Base-by-base conservation (phyloP, 2,329 filamentous ascomycete species). In the Sclerotinia sclerotiorum region DNA sequence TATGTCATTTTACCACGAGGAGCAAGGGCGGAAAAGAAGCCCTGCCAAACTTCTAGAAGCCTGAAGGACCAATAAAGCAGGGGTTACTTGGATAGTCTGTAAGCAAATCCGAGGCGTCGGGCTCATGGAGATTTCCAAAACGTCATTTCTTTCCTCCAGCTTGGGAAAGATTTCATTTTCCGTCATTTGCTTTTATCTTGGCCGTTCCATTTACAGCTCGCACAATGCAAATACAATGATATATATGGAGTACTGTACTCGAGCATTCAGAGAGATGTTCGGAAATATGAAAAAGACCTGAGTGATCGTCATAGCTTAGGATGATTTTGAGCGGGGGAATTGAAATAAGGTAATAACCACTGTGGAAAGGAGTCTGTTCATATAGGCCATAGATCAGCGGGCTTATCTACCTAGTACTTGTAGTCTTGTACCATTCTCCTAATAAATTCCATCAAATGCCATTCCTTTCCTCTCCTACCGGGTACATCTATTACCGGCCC, bases 11-110 rank as follows among this genome's bases (percentile, higher is more conserved):
- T 39, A 61, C 27, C 42, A 32, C 44, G 24, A 60, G 19, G 21
- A 32, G 24, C 27, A 54, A 54, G 29, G 52, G 46, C 46, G 21
- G 7, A 6, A 58, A 44, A 52, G n/a, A 21, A 42, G 46, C 60
- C 60, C 51, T 39, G 29, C 46, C 17, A 27, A 11, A 42, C 29
- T 51, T 62, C 60, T 62, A 51, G 60, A 62, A 51, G 29, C 60
- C 51, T 39, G 60, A 62, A 51, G 29, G 15, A 62, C n/a, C 15
- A 49, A 39, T 6, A 51, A 24, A 39, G 21, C 44, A 35, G 39
- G 39, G 49, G 58, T 29, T 29, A 19, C 29, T 13, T 61, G 10
- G 27, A 61, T 35, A 39, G 13, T n/a, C 32, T 13, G 48, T 19
- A 17, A 61, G 17, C 17, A 24, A 35, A 49, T n/a, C 29, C 58